Base-by-base conservation (phyloP, 2,329 filamentous ascomycete genomes). In the Fusarium tricinctum region DNA sequence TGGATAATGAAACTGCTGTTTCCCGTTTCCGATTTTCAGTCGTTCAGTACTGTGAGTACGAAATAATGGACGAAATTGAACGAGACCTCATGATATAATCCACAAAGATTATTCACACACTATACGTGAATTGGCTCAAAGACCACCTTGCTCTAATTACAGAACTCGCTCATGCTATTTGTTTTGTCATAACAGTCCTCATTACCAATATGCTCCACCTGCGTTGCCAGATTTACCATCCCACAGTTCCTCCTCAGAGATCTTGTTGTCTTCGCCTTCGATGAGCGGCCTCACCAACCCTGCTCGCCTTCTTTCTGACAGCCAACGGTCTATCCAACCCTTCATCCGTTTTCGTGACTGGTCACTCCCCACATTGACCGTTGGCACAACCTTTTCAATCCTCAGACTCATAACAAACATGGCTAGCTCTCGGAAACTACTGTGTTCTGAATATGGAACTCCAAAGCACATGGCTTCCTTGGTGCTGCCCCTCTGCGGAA, bases 381-480 rank as follows among this genome's bases (percentile, higher is more conserved):
- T 99, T 0, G 96, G 96, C 17, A 99, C 91, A 8, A 99, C 88
- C 79, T 91, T 92, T 68, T 95, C 94, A 69, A 99, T 97, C 58
- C 92, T 83, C 77, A 99, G 78, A 20, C 91, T 88, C 84, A 96
- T 96, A 71, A 95, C 88, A 76, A 99, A 99, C 86, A 98, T 91
- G 1, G 93, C 95, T 76, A 99, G 80, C 82, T 99, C 96, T 40
- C 95, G 86, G 76, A 99, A 99, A 65, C 92, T 97, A 78, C 92
- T 96, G 78, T 99, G 96, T 81, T 99, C 96, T 51, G 91, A 94
- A 77, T 99, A 99, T 3, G 96, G 96, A 3, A 98, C 96, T 1
- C 93, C 94, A 72, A 97, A 97, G 77, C 94, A 97, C 77, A 91
- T 91, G 38, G 92, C 92, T 72, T 95, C 90, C 47, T 86, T 86